A percentile compares a stretch with the other conserved stretches of the same genome.
These are phyloP conservation scores for Penicillium canariense DNA, from an alignment of 495 filamentous ascomycete species.

Conservation along the genomic window DNA sequence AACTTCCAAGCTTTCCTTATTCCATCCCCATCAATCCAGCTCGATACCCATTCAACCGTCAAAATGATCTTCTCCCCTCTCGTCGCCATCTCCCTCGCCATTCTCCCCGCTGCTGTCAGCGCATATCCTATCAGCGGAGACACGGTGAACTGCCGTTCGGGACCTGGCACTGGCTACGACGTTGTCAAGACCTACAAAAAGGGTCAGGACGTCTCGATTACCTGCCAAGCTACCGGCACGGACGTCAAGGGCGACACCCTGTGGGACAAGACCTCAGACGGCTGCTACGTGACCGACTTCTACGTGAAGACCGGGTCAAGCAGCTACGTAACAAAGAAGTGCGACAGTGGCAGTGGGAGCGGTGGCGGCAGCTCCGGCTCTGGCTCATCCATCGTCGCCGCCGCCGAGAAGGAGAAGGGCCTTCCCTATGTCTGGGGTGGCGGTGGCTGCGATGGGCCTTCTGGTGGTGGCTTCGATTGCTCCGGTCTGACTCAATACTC, in stretches of 20 bases:
- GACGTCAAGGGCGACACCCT: conserved; percentile 13
- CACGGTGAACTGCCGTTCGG: conserved; percentile 17
- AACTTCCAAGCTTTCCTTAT: not conserved
- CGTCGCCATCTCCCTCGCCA: conserved; percentile 6
- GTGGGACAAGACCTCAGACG: conserved; percentile 20
- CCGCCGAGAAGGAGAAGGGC: conserved; percentile 18
- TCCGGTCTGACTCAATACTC: conserved; percentile 20
- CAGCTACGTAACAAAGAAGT: not conserved
- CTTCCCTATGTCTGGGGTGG: conserved; percentile 21
- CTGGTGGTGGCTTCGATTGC: conserved; percentile 18
- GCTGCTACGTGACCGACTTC: conserved; percentile 20
- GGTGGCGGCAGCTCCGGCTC: conserved; percentile 2
- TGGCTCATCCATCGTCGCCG: conserved; percentile 12
- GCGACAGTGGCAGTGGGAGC: not conserved
- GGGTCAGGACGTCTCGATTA: conserved; percentile 10
- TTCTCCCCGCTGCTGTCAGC: conserved; percentile 1
- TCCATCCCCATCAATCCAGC: not conserved
- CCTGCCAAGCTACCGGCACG: conserved; percentile 16
- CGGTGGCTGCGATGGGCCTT: conserved; percentile 12
- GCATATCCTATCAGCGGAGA: conserved; percentile 5
- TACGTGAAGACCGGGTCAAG: conserved; percentile 10
- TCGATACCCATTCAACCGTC: not conserved
- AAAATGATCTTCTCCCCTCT: conserved; percentile 11
- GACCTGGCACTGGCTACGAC: conserved; percentile 16
- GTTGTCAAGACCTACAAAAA: conserved; percentile 18